Percentiles rank a stretch among this genome's conserved stretches.
Conservation (phyloP, 169 alveolate species). For the Besnoitia besnoiti region DNA sequence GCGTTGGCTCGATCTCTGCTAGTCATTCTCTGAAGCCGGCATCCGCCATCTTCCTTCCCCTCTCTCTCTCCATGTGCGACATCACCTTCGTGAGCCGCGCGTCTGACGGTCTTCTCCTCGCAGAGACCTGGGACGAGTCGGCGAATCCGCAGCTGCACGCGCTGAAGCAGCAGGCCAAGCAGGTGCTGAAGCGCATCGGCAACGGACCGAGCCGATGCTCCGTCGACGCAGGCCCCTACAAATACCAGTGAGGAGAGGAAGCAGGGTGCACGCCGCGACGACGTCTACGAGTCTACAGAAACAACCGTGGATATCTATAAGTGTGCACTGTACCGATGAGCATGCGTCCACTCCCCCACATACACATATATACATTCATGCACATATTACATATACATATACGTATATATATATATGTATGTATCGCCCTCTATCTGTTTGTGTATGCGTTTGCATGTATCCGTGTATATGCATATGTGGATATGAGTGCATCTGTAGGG, state of each 20-base stretch:
- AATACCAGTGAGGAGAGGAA: constrained; percentile 7
- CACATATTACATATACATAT: not conserved
- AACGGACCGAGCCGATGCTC: constrained; percentile 45
- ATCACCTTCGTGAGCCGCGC: constrained; percentile 83
- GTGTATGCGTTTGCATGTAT: constrained; percentile 27
- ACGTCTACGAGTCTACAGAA: not conserved
- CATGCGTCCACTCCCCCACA: no score
- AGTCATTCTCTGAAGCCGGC: not conserved
- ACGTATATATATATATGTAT: not conserved
- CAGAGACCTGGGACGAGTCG: constrained; percentile 79
- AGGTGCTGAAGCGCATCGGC: constrained; percentile 68
- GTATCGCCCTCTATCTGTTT: not conserved
- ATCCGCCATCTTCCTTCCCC: not conserved
- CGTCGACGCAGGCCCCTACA: constrained; percentile 49
- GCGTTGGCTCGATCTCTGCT: no score
- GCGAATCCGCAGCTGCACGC: constrained; percentile 72
- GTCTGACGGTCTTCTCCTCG: constrained; percentile 84
- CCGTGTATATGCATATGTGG: not conserved
- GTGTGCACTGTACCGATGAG: no score
- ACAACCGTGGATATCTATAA: no score
- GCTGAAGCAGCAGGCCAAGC: constrained; percentile 78
- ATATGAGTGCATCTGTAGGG: not conserved
- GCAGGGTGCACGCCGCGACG: not conserved
- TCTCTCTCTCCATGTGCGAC: constrained; percentile 70
- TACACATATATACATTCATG: not conserved